Conservation (phyloP, 148 eudicot genomes). For the Diospyros lotus region DNA sequence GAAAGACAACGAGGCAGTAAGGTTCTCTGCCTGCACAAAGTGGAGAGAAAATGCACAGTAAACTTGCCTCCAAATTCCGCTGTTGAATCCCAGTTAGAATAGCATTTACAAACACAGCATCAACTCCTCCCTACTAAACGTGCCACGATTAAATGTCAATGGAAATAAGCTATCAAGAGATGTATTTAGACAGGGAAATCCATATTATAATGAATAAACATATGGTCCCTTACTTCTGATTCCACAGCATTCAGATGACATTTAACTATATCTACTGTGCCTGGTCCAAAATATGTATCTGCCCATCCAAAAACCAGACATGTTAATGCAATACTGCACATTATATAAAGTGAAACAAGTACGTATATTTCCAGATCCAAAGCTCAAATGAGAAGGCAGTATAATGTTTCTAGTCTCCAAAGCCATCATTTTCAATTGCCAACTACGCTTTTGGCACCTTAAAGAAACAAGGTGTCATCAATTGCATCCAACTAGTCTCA, state of each 20-base stretch:
- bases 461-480: not conserved
- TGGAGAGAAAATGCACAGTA: not conserved
- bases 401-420: no score
- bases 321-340: no score
- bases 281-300: slow-evolving; percentile 86
- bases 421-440: not conserved
- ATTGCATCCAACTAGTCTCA: not conserved
- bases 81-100: slow-evolving; percentile 75
- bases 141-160: not conserved
- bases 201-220: slow-evolving; percentile 4
- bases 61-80: slow-evolving; percentile 82
- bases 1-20: slow-evolving; percentile 2
- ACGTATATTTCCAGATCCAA: not conserved
- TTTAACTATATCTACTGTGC: slow-evolving; percentile 64
- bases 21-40: not conserved
- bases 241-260: slow-evolving; percentile 73
- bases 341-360: not conserved
- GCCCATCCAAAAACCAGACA: slow-evolving; percentile 17
- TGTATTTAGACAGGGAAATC: slow-evolving; percentile 3
- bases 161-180: slow-evolving; percentile 8
- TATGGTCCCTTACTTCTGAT: slow-evolving; percentile 43
- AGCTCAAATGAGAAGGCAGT: not conserved
- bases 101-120: slow-evolving; percentile 86
- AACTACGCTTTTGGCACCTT: not conserved
- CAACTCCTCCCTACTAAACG: slow-evolving; percentile 54